These are phyloP conservation scores for Rosa persica DNA, from an alignment of 306 rosid species.

Conservation along the genomic window DNA sequence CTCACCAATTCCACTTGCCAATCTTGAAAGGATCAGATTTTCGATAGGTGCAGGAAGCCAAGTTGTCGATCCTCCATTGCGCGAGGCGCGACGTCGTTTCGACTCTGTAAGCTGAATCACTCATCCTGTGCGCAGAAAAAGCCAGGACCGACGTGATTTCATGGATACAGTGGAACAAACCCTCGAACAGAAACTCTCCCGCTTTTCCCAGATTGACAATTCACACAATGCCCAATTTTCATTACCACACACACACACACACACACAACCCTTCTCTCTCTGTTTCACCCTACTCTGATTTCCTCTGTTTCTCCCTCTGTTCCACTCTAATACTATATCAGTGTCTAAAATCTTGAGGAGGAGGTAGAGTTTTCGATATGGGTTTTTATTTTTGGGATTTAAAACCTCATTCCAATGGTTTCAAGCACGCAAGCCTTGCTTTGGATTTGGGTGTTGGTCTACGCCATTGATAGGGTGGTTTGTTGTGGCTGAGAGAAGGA, in stretches of 20 bases:
- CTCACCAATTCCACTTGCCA: conserved; percentile 95
- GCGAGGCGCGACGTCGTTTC: conserved; percentile 94
- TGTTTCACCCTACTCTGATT: conserved; percentile 1
- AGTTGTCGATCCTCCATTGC: conserved; percentile 95
- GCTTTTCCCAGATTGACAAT: conserved; percentile 91
- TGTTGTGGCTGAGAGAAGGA: conserved; percentile 14
- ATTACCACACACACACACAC: conserved; percentile 27
- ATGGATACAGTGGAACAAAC: conserved; percentile 92
- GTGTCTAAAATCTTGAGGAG: neutral
- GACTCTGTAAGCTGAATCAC: conserved; percentile 84
- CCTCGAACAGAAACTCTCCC: conserved; percentile 75
- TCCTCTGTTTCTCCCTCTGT: conserved; percentile 5
- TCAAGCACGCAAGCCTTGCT: conserved; percentile 55
- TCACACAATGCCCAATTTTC: conserved; percentile 45
- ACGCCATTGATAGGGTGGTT: conserved; percentile 49
- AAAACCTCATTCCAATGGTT: conserved; percentile 25
- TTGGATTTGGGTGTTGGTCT: conserved; percentile 47
- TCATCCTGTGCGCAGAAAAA: conserved; percentile 75
- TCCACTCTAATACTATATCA: neutral
- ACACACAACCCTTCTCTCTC: neutral
- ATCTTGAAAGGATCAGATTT: conserved; percentile 97
- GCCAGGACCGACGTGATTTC: conserved; percentile 80
- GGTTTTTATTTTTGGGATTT: conserved; percentile 3
- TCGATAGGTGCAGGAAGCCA: conserved; percentile 89
- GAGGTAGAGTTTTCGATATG: neutral